A percentile compares a stretch with the other conserved stretches of the same genome.
phyloP scores from a whole-genome alignment of 805 yeast species.

The Pichia exigua region DNA sequence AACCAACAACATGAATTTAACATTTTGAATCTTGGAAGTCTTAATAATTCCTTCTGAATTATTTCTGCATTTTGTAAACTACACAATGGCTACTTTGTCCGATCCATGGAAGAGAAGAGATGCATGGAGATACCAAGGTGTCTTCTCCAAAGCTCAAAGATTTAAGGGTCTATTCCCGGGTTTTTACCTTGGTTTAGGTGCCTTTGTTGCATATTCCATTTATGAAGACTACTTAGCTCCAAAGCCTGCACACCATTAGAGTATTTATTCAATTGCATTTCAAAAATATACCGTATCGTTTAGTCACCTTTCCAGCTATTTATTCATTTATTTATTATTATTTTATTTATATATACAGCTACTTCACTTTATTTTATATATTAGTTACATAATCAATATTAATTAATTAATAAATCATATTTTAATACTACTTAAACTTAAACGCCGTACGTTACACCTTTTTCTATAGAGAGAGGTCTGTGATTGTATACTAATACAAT shows the following conservation, averaged over 20 bases:
- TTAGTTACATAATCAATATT: not conserved
- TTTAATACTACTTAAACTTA: not conserved
- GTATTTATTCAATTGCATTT: not conserved
- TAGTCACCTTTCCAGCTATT: not conserved
- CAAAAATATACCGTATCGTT: not conserved
- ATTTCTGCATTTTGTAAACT: not conserved
- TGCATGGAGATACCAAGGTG: slow-evolving; percentile 87
- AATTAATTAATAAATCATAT: not conserved
- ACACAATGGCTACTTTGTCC: slow-evolving; percentile 22
- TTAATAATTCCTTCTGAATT: not conserved
- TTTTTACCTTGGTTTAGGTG: slow-evolving; percentile 67
- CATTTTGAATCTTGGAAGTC: not conserved
- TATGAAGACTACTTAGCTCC: slow-evolving; percentile 47
- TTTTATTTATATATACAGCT: not conserved
- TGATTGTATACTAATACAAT: no score
- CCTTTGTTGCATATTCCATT: slow-evolving; percentile 56
- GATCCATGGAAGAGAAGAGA: slow-evolving; percentile 54
- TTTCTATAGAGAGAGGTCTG: not conserved
- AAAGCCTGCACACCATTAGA: slow-evolving; percentile 11
- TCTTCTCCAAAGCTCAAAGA: slow-evolving; percentile 62
- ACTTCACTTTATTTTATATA: not conserved
- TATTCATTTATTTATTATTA: not conserved
- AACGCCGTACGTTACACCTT: not conserved
- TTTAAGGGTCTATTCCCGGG: slow-evolving; percentile 75
- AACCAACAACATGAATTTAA: not conserved